Evolutionary conservation across 768 basidiomycete species (phyloP).

Genomic region (Artomyces pyxidatus): DNA sequence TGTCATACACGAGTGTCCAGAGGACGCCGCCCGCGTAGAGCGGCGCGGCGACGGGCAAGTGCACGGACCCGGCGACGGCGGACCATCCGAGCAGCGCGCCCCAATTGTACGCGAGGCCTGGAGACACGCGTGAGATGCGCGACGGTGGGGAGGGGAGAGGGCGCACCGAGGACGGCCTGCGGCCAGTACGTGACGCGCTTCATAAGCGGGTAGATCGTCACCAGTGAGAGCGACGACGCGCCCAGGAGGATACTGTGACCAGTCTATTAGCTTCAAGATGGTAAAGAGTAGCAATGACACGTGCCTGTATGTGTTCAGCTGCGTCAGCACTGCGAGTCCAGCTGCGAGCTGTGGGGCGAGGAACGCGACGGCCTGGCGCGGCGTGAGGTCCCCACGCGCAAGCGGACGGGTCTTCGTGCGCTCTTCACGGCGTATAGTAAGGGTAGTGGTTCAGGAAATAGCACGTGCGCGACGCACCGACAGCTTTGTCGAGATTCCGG

Average conservation of each 20-base stretch:
- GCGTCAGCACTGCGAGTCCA: constrained; percentile 79
- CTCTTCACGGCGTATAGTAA: constrained; percentile 32
- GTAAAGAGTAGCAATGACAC: too few relatives aligned
- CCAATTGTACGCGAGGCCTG: constrained; percentile 96
- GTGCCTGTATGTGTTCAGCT: constrained; percentile 93
- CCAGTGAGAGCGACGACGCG: constrained; percentile 82
- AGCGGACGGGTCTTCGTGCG: constrained; percentile 86
- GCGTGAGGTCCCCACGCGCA: constrained; percentile 73
- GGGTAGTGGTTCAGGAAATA: not conserved
- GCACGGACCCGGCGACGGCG: constrained; percentile 70
- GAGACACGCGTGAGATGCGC: not conserved
- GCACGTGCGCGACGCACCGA: constrained; percentile 47
- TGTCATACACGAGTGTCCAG: constrained; percentile 97
- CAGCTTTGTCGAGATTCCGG: constrained; percentile 79
- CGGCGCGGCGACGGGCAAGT: constrained; percentile 80
- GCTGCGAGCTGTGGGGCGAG: constrained; percentile 73
- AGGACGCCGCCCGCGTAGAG: constrained; percentile 84
- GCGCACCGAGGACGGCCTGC: constrained; percentile 84
- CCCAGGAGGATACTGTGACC: constrained; percentile 74
- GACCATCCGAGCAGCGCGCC: constrained; percentile 95
- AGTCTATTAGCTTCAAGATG: too few relatives aligned
- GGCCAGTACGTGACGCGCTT: constrained; percentile 97
- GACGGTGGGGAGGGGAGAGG: not conserved
- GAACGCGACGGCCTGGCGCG: constrained; percentile 69
- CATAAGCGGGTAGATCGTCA: constrained; percentile 91